Percentiles rank a stretch among this genome's conserved stretches.
phyloP scores from a whole-genome alignment of 495 filamentous ascomycete genomes.

The Talaromyces nanjingensis region DNA sequence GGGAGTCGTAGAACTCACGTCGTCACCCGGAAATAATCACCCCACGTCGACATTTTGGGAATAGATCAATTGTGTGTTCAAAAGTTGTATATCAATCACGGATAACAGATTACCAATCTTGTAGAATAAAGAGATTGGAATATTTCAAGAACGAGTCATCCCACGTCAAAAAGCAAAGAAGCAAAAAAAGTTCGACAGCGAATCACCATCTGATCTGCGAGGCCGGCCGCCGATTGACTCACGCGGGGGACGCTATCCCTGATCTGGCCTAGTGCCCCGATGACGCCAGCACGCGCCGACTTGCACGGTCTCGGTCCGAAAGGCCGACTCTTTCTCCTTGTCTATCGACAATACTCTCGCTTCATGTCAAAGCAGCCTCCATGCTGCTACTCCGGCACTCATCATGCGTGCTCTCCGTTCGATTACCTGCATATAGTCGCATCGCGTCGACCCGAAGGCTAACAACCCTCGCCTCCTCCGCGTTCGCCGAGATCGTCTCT shows the following conservation, averaged over 20 bases:
- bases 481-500: constrained; percentile 37
- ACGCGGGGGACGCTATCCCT: neutral
- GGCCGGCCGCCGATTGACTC: neutral
- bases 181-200: neutral
- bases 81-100: neutral
- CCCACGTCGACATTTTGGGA: constrained; percentile 79
- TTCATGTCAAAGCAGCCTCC: neutral
- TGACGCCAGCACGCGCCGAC: neutral
- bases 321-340: neutral
- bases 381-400: constrained; percentile 6
- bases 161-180: neutral
- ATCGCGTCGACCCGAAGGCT: constrained; percentile 18
- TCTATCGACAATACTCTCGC: neutral
- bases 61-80: neutral
- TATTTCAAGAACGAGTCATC: constrained; percentile 2
- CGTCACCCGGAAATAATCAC: constrained; percentile 73
- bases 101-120: neutral
- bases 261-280: neutral
- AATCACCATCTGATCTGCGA: constrained; percentile 2
- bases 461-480: constrained; percentile 20
- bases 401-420: constrained; percentile 6
- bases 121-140: neutral
- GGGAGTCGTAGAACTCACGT: constrained; percentile 51
- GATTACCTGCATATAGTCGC: neutral
- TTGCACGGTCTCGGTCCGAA: neutral